Evolutionary conservation across 2,329 filamentous ascomycete genomes (phyloP).

Genomic region (Chaetomium sp.): DNA sequence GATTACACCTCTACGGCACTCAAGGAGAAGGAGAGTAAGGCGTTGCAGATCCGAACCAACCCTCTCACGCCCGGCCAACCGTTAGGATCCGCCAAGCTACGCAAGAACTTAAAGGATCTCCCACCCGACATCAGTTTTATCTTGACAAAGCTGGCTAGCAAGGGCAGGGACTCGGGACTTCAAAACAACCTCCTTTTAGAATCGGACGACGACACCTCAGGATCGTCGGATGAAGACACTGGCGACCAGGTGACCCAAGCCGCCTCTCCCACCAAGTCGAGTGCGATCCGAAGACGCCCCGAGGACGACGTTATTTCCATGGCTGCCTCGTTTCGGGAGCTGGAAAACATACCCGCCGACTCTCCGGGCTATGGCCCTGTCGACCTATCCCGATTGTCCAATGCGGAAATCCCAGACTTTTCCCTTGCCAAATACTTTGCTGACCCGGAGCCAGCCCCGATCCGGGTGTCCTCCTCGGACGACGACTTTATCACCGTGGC

Average conservation of each 20-base stretch:
- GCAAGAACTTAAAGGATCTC: conserved; percentile 32
- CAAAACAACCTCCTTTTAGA: conserved; percentile 37
- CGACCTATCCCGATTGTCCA: conserved; percentile 44
- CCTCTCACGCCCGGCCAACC: conserved; percentile 41
- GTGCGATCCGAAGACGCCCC: conserved; percentile 34
- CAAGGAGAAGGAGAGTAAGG: conserved; percentile 27
- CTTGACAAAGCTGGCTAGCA: conserved; percentile 31
- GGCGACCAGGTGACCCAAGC: conserved; percentile 45
- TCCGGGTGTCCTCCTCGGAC: conserved; percentile 43
- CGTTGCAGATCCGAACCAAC: conserved; percentile 25
- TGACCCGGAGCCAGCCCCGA: conserved; percentile 48
- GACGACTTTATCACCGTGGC: conserved; percentile 60
- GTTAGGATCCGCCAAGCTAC: conserved; percentile 39
- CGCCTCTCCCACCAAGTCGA: conserved; percentile 45
- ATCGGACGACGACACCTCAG: conserved; percentile 43
- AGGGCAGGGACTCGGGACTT: conserved; percentile 32
- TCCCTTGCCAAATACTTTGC: conserved; percentile 51
- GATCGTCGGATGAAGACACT: conserved; percentile 47
- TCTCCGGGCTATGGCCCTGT: conserved; percentile 41
- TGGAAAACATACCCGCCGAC: conserved; percentile 41
- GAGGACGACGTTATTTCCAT: conserved; percentile 51
- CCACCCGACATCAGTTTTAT: conserved; percentile 33
- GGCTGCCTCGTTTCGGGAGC: conserved; percentile 44
- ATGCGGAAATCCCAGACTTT: conserved; percentile 42
- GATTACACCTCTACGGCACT: conserved; percentile 36